Evolutionary conservation across 2,329 filamentous ascomycete genomes (phyloP).

Genomic region (Rhinocladiella mackenziei): DNA sequence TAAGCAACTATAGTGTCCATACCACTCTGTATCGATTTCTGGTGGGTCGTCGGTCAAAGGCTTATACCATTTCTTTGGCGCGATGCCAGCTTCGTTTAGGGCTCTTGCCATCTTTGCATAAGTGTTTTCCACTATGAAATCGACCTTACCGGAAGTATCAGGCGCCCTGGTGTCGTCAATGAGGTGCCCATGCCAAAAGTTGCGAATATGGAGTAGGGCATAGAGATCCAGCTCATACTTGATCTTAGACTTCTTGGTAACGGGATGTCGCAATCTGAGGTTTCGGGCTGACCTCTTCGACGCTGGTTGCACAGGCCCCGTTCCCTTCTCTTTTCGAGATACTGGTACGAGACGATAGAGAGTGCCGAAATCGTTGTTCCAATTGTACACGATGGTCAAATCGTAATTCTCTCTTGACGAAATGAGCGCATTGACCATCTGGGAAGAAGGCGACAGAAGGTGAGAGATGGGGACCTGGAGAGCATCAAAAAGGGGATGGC

Average conservation of each 20-base stretch:
- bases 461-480: constrained; percentile 35
- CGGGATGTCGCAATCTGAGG: constrained; percentile 1
- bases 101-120: constrained; percentile 26
- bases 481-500: constrained; percentile 25
- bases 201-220: constrained; percentile 38
- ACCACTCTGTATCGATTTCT: constrained; percentile 18
- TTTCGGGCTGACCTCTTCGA: no score
- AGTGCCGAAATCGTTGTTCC: constrained; percentile 24
- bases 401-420: constrained; percentile 26
- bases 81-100: constrained; percentile 17
- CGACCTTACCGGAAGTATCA: constrained; percentile 2
- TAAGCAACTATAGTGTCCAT: constrained; percentile 34
- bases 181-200: constrained; percentile 43
- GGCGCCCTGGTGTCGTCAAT: constrained; percentile 24
- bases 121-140: constrained; percentile 24
- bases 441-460: constrained; percentile 30
- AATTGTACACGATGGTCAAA: constrained; percentile 31
- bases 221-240: constrained; percentile 31
- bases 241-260: constrained; percentile 10
- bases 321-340: background rate
- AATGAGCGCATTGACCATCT: constrained; percentile 13
- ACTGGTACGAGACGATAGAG: constrained; percentile 27
- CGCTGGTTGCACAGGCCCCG: constrained; percentile 9
- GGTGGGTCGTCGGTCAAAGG: constrained; percentile 12
- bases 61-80: constrained; percentile 22